These are phyloP conservation scores for Pleurotus djamor DNA, from an alignment of 768 basidiomycete genomes.

Conservation along the genomic window DNA sequence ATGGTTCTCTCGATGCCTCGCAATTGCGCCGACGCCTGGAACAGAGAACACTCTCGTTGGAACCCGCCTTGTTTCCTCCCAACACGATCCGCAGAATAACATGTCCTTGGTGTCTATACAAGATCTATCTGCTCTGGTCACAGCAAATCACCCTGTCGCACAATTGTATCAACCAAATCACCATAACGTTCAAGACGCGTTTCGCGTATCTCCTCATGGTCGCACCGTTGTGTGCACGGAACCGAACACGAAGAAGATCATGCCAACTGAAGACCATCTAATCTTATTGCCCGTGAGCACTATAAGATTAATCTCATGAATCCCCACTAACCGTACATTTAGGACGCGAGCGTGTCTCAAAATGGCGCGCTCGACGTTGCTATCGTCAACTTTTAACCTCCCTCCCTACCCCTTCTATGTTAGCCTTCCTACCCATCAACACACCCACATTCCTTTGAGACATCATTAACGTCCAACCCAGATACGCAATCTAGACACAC, in stretches of 20 bases:
- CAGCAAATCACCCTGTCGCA: background rate
- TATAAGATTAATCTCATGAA: background rate
- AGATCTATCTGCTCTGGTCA: background rate
- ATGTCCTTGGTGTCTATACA: background rate
- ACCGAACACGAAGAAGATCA: slow-evolving; percentile 1
- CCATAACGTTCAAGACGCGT: background rate
- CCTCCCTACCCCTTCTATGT: too few species aligned
- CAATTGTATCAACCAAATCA: background rate
- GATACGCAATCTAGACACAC: too few species aligned
- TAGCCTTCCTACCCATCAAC: too few species aligned
- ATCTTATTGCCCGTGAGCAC: background rate
- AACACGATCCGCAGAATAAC: background rate
- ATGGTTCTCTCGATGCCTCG: slow-evolving; percentile 5
- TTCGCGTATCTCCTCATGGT: slow-evolving; percentile 1
- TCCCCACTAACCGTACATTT: background rate
- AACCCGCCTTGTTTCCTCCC: slow-evolving; percentile 1
- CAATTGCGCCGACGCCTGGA: slow-evolving; percentile 3
- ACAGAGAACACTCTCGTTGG: background rate
- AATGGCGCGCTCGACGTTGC: background rate
- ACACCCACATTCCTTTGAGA: too few species aligned
- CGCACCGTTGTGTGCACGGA: background rate
- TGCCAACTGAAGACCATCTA: slow-evolving; percentile 4
- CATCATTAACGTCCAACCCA: too few species aligned
- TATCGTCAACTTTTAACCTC: slow-evolving; percentile 1
- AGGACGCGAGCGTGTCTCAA: background rate